Conservation (phyloP, 257 asterid genomes). For the Salvia splendens region DNA sequence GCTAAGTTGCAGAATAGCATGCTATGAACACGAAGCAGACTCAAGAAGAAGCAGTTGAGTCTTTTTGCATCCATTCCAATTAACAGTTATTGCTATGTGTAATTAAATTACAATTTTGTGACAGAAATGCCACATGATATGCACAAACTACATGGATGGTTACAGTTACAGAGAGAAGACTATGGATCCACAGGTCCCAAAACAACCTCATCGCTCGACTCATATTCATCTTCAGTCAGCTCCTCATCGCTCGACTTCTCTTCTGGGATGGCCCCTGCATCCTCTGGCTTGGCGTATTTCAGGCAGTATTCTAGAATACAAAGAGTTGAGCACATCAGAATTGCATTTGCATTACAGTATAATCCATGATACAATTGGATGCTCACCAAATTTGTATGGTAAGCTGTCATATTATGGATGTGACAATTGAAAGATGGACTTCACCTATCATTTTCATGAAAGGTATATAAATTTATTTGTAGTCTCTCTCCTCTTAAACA, state of each 20-base stretch:
- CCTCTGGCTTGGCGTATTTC: constrained; percentile 92
- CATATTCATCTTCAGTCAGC: constrained; percentile 67
- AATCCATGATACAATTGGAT: background rate
- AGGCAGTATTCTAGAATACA: constrained; percentile 69
- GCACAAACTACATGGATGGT: constrained; percentile 36
- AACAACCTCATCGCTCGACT: constrained; percentile 70
- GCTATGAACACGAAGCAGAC: constrained; percentile 44
- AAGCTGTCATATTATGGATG: background rate
- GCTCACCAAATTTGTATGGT: background rate
- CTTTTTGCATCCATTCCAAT: constrained; percentile 43
- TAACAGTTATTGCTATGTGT: constrained; percentile 40
- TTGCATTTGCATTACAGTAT: background rate
- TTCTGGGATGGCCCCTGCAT: constrained; percentile 63
- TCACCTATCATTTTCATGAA: background rate
- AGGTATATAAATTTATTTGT: background rate
- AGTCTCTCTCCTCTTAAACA: too few species aligned
- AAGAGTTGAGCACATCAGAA: background rate
- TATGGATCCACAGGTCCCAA: constrained; percentile 79
- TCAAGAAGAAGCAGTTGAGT: constrained; percentile 25
- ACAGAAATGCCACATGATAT: constrained; percentile 38
- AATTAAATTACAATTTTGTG: constrained; percentile 29
- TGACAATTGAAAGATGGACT: background rate
- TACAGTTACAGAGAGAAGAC: background rate
- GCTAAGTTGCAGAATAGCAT: background rate
- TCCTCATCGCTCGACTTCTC: constrained; percentile 82